Conservation (phyloP, 192 early-diverging fungal genomes). For the Rhizophagus sp. region DNA sequence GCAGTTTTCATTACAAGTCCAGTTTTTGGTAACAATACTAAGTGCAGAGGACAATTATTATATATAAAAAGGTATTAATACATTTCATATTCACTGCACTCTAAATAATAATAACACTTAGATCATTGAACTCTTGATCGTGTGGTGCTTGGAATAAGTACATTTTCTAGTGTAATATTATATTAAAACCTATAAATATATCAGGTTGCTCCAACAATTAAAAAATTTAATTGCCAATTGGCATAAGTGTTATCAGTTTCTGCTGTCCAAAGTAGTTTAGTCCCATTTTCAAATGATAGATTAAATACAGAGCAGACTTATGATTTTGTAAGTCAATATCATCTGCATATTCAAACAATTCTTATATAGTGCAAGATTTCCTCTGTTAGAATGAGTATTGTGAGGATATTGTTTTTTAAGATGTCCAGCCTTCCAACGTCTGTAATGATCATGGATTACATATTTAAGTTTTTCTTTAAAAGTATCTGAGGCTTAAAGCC, state of each 20-base stretch:
- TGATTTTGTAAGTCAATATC: background rate
- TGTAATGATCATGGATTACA: background rate
- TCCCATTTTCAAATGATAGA: constrained; percentile 23
- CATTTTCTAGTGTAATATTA: no score
- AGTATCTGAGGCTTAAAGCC: constrained; percentile 17
- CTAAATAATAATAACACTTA: no score
- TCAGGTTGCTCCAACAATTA: background rate
- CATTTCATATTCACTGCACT: no score
- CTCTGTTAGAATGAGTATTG: constrained; percentile 17
- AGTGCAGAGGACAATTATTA: no score
- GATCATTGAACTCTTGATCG: no score
- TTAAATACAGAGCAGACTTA: constrained; percentile 12
- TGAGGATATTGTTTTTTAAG: constrained; percentile 1
- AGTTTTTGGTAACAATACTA: no score
- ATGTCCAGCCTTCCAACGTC: background rate
- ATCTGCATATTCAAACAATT: background rate
- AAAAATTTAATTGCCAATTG: background rate
- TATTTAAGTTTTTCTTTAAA: background rate
- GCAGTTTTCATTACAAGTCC: no score
- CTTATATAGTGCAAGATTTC: constrained; percentile 8
- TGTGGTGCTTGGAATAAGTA: no score
- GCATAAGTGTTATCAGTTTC: no score
- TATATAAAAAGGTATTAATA: no score
- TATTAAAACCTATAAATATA: no score
- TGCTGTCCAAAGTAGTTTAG: background rate